Evolutionary conservation across 352 stramenopile species (phyloP).

Genomic region (Phytophthora syringae): DNA sequence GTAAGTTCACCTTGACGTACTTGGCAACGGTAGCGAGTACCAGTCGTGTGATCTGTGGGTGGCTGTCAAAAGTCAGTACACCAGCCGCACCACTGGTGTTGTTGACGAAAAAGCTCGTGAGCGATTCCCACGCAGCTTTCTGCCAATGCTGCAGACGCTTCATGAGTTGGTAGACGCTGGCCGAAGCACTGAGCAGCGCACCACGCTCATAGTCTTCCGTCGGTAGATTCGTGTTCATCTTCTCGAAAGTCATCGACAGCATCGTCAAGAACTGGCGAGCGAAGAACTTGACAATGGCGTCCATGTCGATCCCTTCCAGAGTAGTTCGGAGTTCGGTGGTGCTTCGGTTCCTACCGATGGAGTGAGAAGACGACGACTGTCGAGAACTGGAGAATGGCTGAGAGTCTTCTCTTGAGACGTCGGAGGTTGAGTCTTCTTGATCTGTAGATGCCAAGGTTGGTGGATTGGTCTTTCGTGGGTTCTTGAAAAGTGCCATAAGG

Average conservation of each 20-base stretch:
- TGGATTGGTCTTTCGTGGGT: background rate
- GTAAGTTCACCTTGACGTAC: slow-evolving; percentile 68
- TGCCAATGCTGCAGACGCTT: slow-evolving; percentile 74
- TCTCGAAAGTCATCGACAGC: slow-evolving; percentile 30
- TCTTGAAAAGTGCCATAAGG: slow-evolving; percentile 41
- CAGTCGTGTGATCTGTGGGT: slow-evolving; percentile 56
- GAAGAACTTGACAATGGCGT: slow-evolving; percentile 51
- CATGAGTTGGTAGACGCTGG: slow-evolving; percentile 63
- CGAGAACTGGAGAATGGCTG: slow-evolving; percentile 3
- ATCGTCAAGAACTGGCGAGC: slow-evolving; percentile 51
- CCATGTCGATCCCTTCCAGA: slow-evolving; percentile 33
- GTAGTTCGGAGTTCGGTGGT: slow-evolving; percentile 9
- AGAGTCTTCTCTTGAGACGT: slow-evolving; percentile 5
- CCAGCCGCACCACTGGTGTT: slow-evolving; percentile 19
- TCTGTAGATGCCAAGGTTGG: slow-evolving; percentile 2
- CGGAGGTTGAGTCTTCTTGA: background rate
- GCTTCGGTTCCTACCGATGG: background rate
- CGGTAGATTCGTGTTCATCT: slow-evolving; percentile 30
- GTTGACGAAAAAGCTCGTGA: slow-evolving; percentile 51
- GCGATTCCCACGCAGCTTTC: slow-evolving; percentile 52
- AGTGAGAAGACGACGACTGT: slow-evolving; percentile 5
- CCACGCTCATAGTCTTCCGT: slow-evolving; percentile 7
- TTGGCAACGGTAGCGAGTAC: slow-evolving; percentile 59
- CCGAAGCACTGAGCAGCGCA: slow-evolving; percentile 32
- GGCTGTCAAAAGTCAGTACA: slow-evolving; percentile 56